A percentile compares a stretch with the other conserved stretches of the same genome.
Evolutionary conservation across 352 stramenopile genomes (phyloP).

Genomic region (Aphanomyces stellatus): DNA sequence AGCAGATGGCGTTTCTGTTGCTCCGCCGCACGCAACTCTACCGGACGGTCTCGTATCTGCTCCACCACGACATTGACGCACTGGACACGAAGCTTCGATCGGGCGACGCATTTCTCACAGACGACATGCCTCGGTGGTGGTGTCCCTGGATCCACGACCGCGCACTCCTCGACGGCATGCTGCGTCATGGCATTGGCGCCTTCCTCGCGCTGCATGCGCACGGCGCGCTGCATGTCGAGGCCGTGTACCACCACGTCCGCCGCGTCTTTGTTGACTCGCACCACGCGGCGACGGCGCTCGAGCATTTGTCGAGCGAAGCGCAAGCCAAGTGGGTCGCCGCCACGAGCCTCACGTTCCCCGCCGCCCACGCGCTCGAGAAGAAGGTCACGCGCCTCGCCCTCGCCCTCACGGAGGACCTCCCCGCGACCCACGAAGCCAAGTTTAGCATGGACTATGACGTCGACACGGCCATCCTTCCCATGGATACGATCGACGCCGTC

Average conservation of each 20-base stretch:
- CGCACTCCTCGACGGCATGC: constrained; percentile 71
- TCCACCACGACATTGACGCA: constrained; percentile 31
- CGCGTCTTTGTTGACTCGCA: background rate
- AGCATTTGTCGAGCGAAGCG: background rate
- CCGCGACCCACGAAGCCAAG: constrained; percentile 8
- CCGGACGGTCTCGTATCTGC: constrained; percentile 53
- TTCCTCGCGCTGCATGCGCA: background rate
- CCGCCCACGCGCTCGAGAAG: constrained; percentile 12
- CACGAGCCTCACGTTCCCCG: background rate
- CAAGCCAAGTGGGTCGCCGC: background rate
- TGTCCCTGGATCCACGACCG: constrained; percentile 83
- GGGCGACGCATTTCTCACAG: constrained; percentile 15
- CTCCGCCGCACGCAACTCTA: constrained; percentile 68
- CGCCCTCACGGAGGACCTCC: constrained; percentile 6
- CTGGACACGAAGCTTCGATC: constrained; percentile 50
- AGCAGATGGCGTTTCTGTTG: constrained; percentile 74
- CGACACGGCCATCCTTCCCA: constrained; percentile 2
- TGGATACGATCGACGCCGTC: constrained; percentile 13
- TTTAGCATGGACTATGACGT: constrained; percentile 13
- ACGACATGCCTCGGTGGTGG: constrained; percentile 83
- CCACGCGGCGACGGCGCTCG: background rate
- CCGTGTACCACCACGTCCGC: background rate
- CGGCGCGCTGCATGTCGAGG: background rate
- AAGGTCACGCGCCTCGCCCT: constrained; percentile 13
- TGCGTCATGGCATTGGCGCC: constrained; percentile 45